phyloP scores from a whole-genome alignment of 73 alveolate species.

The Blepharisma stoltei region DNA sequence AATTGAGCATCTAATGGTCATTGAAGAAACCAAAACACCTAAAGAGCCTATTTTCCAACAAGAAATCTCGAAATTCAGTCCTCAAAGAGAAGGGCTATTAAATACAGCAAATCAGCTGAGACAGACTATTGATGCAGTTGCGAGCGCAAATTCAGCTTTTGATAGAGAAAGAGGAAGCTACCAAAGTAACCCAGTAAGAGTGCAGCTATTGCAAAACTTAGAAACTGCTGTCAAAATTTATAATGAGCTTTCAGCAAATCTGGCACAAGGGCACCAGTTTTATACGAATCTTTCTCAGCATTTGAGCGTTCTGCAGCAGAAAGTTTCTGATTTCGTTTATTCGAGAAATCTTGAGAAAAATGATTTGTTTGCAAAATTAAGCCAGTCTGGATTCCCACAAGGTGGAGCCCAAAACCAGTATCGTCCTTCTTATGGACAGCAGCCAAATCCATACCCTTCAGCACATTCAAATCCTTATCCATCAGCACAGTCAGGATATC shows the following conservation, averaged over 20 bases:
- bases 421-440: not conserved
- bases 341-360: slow-evolving; percentile 32
- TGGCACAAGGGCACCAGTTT: slow-evolving; percentile 28
- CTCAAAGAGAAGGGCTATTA: slow-evolving; percentile 1
- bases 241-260: slow-evolving; percentile 2
- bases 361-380: not conserved
- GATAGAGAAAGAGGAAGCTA: slow-evolving; percentile 13
- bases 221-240: slow-evolving; percentile 27
- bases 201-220: not conserved
- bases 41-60: slow-evolving; percentile 16
- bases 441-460: not conserved
- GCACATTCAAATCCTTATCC: not conserved
- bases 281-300: slow-evolving; percentile 13
- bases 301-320: slow-evolving; percentile 29
- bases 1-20: not conserved
- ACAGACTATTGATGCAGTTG: not conserved
- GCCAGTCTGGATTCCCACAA: not conserved
- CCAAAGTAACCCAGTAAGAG: slow-evolving; percentile 9
- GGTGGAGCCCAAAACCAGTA: slow-evolving; percentile 3
- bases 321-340: slow-evolving; percentile 19
- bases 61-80: slow-evolving; percentile 25
- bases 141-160: not conserved
- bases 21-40: not conserved
- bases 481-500: no score
- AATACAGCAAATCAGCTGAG: not conserved